Percentiles rank a stretch among this genome's conserved stretches.
Evolutionary conservation across 78 protist genomes (phyloP).

Genomic region (Dictyostelium discoideum): DNA sequence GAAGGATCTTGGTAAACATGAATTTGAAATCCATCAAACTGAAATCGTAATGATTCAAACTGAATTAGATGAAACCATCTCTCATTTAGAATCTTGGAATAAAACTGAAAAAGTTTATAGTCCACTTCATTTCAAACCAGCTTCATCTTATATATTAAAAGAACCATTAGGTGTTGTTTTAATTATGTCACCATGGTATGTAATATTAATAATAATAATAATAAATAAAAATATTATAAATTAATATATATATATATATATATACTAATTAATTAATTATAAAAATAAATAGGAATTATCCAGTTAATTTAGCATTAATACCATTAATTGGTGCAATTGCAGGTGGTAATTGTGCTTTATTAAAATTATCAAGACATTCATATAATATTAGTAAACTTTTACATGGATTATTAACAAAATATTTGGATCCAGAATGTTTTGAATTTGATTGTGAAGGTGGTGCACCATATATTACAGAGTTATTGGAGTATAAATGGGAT

Average conservation of each 20-base stretch:
- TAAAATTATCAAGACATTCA: constrained; percentile 90
- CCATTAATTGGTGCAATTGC: constrained; percentile 94
- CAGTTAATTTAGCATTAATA: constrained; percentile 75
- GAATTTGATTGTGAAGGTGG: constrained; percentile 67
- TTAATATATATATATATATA: background rate
- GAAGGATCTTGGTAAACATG: constrained; percentile 71
- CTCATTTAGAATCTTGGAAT: constrained; percentile 40
- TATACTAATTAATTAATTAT: background rate
- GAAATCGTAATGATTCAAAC: constrained; percentile 47
- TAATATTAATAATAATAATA: background rate
- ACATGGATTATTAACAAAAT: constrained; percentile 40
- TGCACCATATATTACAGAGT: constrained; percentile 53
- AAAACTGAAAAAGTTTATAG: constrained; percentile 67
- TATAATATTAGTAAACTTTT: constrained; percentile 41
- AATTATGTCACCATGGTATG: constrained; percentile 94
- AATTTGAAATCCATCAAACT: constrained; percentile 60
- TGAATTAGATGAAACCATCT: constrained; percentile 48
- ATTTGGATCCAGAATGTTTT: constrained; percentile 61
- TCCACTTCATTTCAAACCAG: constrained; percentile 59
- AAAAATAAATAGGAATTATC: constrained; percentile 57
- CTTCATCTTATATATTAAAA: constrained; percentile 43
- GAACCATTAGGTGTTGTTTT: constrained; percentile 96
- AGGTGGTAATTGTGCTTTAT: constrained; percentile 92
- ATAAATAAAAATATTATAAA: background rate
- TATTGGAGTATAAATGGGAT: constrained; percentile 86